These are phyloP conservation scores for Conticribra weissflogii DNA, from an alignment of 108 stramenopile species.

Conservation along the genomic window DNA sequence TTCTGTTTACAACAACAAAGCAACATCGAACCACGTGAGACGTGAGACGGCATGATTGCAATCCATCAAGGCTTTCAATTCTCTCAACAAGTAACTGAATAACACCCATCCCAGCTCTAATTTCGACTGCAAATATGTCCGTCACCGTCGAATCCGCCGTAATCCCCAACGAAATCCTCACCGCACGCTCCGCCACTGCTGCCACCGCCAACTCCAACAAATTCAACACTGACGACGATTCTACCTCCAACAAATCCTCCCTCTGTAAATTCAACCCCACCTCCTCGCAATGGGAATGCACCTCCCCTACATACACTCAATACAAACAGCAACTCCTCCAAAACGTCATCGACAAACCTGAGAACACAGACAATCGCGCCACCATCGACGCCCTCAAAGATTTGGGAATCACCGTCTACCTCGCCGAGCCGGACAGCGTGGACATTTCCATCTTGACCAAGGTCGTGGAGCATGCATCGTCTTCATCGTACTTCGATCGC, in stretches of 20 bases:
- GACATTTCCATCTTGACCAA: constrained; percentile 30
- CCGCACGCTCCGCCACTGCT: too few relatives aligned
- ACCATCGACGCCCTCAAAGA: constrained; percentile 52
- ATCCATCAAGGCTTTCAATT: too few relatives aligned
- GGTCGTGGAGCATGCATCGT: constrained; percentile 45
- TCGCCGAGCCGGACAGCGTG: constrained; percentile 35
- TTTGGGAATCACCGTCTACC: constrained; percentile 52
- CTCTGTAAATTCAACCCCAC: constrained; percentile 37
- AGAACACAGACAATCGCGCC: constrained; percentile 29
- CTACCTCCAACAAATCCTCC: constrained; percentile 21
- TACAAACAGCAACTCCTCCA: constrained; percentile 44
- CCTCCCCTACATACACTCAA: background rate
- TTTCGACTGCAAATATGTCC: too few relatives aligned
- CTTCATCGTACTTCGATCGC: constrained; percentile 14
- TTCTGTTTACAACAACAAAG: too few relatives aligned
- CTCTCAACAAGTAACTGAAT: too few relatives aligned
- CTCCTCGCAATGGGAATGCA: constrained; percentile 21
- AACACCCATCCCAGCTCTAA: too few relatives aligned
- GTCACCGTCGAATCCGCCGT: background rate
- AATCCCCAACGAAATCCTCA: background rate
- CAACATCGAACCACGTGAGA: too few relatives aligned
- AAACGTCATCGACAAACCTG: constrained; percentile 29
- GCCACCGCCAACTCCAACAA: background rate
- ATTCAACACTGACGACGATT: constrained; percentile 6
- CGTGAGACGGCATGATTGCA: too few relatives aligned